Evolutionary conservation across 768 basidiomycete genomes (phyloP), one percentile per base, ranked within the genome.

Genomic region (Rossbeevera mucosa): DNA sequence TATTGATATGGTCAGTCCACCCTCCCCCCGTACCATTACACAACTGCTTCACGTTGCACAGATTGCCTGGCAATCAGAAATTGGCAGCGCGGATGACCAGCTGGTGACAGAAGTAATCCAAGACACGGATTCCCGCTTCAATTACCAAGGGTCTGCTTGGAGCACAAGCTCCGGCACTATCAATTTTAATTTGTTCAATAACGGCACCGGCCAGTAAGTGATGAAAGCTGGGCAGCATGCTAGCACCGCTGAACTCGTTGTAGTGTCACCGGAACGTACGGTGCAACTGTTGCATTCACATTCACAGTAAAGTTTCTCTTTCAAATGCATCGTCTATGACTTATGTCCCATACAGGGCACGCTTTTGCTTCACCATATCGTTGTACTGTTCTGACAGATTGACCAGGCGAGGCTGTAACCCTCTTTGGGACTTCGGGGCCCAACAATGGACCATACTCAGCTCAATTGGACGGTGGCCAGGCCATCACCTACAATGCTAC

Each of bases 401-500:
- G 29, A 20, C 40, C 40, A 74, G 79, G 75, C 40, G 73, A 74
- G 44, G 73, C 70, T 6, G 65, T 80, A 7, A 73, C 72, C 4
- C 51, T 80, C 11, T 79, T 71, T 40, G 77, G 78, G 13, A 71
- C 76, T 18, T 68, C 75, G 1, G 69, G 74, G 4, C 71, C 73
- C 4, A 49, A 54, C 3, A 68, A 66, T 40, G 66, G 72, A 25
- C 64, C 63, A 0, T 78, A 74, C 51, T 61, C 64, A 0, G 68
- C 65, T 21, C 65, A 72, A 43, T 30, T 78, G 41, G 75, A 77
- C 30, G 65, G 63, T n/a, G 66, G 66, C 5, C 31, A 57, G 9
- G n/a, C 57, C 2, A 18, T 38, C 18, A 33, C 47, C 0, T 67
- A 67, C 24, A 63, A 64, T 24, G 63, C 60, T 30, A 47, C 64